A percentile compares a stretch with the other conserved stretches of the same genome.
These are phyloP conservation scores for Dactylorhiza incarnata DNA, from an alignment of 106 monocot species.

Conservation along the genomic window DNA sequence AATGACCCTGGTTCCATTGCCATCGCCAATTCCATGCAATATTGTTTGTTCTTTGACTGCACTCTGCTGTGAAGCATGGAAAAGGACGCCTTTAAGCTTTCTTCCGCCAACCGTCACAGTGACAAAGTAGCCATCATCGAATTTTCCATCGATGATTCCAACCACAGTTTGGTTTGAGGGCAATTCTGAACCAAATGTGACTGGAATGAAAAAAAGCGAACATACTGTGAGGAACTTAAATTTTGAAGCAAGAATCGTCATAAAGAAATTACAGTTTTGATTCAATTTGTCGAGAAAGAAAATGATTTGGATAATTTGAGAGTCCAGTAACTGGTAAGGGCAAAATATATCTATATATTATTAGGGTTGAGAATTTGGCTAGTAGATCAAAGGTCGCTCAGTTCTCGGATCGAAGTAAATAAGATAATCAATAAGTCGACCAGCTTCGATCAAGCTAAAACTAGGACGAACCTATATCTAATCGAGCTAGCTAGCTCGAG, in stretches of 20 bases:
- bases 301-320: too few species aligned
- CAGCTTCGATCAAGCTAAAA: too few species aligned
- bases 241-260: not conserved
- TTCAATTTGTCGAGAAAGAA: not conserved
- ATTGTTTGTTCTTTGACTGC: slow-evolving; percentile 1
- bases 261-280: not conserved
- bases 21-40: not conserved
- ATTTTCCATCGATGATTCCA: slow-evolving; percentile 86
- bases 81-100: slow-evolving; percentile 64
- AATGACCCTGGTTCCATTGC: slow-evolving; percentile 3
- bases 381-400: too few species aligned
- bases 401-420: too few species aligned
- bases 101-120: slow-evolving; percentile 43
- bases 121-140: slow-evolving; percentile 87
- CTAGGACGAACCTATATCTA: too few species aligned
- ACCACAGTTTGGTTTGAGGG: slow-evolving; percentile 27
- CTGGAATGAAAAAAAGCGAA: slow-evolving; percentile 6
- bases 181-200: slow-evolving; percentile 12
- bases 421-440: too few species aligned
- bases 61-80: slow-evolving; percentile 34
- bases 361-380: too few species aligned
- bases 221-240: not conserved
- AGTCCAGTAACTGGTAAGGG: too few species aligned
- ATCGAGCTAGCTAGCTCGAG: too few species aligned
- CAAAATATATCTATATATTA: too few species aligned